Percentiles rank a stretch among this genome's conserved stretches.
These are phyloP conservation scores for Teratosphaeria viscida DNA, from an alignment of 2,329 filamentous ascomycete species.

Conservation along the genomic window DNA sequence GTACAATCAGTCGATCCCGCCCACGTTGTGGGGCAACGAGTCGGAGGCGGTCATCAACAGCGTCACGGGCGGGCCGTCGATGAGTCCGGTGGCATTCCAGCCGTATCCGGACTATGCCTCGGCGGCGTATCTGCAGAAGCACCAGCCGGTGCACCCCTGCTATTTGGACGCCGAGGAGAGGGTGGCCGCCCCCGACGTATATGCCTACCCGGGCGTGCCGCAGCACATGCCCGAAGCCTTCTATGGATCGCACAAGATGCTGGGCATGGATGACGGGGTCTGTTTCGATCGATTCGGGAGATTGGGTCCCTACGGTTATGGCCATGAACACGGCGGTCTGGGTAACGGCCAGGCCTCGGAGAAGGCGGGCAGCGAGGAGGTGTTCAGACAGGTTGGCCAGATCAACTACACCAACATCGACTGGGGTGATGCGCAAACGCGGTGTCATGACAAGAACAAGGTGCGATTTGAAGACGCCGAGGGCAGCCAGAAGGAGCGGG, in stretches of 20 bases:
- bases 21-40: conserved; percentile 4
- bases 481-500: conserved; percentile 25
- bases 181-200: conserved; percentile 50
- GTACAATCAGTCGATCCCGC: conserved; percentile 30
- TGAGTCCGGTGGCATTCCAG: conserved; percentile 32
- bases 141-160: conserved; percentile 49
- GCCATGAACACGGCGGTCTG: conserved; percentile 35
- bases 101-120: conserved; percentile 33
- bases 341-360: conserved; percentile 38
- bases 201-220: conserved; percentile 49
- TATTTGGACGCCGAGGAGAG: conserved; percentile 52
- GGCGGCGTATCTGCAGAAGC: conserved; percentile 35
- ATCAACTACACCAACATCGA: conserved; percentile 39
- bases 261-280: conserved; percentile 37
- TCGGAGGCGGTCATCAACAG: conserved; percentile 21
- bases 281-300: conserved; percentile 44
- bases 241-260: conserved; percentile 39
- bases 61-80: conserved; percentile 18
- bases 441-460: conserved; percentile 40
- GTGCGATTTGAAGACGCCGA: conserved; percentile 31
- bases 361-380: conserved; percentile 33
- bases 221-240: conserved; percentile 39
- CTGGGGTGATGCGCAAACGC: conserved; percentile 39
- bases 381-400: conserved; percentile 42
- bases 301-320: conserved; percentile 40